These are phyloP conservation scores for Amyloporia xantha DNA, from an alignment of 768 basidiomycete genomes.

Conservation along the genomic window DNA sequence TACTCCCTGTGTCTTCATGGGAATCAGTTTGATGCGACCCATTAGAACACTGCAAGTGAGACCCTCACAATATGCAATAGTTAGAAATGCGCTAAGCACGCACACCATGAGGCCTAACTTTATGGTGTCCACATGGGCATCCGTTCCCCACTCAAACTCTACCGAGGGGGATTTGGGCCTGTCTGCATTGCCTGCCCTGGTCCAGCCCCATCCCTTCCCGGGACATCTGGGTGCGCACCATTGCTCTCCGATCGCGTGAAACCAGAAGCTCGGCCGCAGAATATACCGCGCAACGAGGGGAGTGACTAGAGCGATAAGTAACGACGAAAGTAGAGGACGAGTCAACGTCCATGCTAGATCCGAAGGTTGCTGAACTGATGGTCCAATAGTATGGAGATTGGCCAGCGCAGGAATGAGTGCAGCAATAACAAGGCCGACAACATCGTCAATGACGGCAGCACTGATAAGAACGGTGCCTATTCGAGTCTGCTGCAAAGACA, in stretches of 20 bases:
- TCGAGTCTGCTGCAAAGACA: conserved; percentile 32
- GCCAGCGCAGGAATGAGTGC: conserved; percentile 43
- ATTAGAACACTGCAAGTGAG: too few relatives aligned
- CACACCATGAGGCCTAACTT: conserved; percentile 29
- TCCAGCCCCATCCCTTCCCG: conserved; percentile 12
- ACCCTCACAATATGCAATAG: conserved; percentile 40
- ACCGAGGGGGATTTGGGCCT: background rate
- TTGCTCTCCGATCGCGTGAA: conserved; percentile 9
- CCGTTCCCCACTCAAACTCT: conserved; percentile 14
- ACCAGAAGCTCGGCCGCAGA: conserved; percentile 18
- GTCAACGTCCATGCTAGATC: conserved; percentile 32
- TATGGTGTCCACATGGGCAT: conserved; percentile 16
- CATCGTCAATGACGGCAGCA: conserved; percentile 62
- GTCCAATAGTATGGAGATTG: background rate
- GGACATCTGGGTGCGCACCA: conserved; percentile 17
- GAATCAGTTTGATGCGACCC: too few relatives aligned
- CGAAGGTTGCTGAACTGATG: conserved; percentile 21
- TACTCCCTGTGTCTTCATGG: conserved; percentile 40
- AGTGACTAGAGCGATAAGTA: conserved; percentile 40
- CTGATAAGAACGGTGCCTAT: conserved; percentile 52
- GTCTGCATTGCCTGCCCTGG: background rate
- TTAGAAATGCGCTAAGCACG: conserved; percentile 37
- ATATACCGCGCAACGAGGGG: conserved; percentile 27
- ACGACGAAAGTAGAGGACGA: conserved; percentile 48
- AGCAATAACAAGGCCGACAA: conserved; percentile 53